Evolutionary conservation across 345 rosid genomes (phyloP).

Genomic region (Linum usitatissimum): DNA sequence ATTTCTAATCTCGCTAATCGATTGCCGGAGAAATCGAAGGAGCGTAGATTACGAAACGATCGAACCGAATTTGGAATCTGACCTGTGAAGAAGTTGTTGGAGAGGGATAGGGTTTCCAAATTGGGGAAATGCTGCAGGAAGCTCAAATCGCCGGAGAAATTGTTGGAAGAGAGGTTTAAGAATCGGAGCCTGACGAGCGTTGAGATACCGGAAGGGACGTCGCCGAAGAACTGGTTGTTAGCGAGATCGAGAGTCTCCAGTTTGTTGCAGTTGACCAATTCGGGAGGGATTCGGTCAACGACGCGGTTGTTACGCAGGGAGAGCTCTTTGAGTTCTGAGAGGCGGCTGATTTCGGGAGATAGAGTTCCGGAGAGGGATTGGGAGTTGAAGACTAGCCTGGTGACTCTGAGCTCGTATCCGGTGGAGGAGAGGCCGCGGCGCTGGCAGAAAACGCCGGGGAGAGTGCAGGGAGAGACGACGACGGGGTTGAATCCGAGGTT

Average conservation of each 20-base stretch:
- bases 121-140: conserved; percentile 69
- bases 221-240: conserved; percentile 58
- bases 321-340: conserved; percentile 69
- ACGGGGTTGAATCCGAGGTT: conserved; percentile 35
- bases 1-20: conserved; percentile 17
- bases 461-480: conserved; percentile 38
- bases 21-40: conserved; percentile 67
- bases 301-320: conserved; percentile 53
- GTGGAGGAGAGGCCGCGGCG: conserved; percentile 29
- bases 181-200: conserved; percentile 46
- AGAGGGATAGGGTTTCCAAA: conserved; percentile 59
- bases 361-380: conserved; percentile 41
- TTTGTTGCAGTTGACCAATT: conserved; percentile 53
- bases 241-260: conserved; percentile 62
- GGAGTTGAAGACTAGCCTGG: conserved; percentile 52
- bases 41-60: conserved; percentile 66
- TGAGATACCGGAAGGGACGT: conserved; percentile 46
- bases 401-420: conserved; percentile 47
- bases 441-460: conserved; percentile 63
- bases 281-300: conserved; percentile 42
- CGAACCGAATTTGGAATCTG: conserved; percentile 48
- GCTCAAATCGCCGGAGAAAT: conserved; percentile 53
- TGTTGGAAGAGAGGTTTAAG: conserved; percentile 60
- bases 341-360: conserved; percentile 56
- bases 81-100: conserved; percentile 70